Base-by-base conservation (phyloP, 495 filamentous ascomycete genomes). In the Rusavskia elegans region DNA sequence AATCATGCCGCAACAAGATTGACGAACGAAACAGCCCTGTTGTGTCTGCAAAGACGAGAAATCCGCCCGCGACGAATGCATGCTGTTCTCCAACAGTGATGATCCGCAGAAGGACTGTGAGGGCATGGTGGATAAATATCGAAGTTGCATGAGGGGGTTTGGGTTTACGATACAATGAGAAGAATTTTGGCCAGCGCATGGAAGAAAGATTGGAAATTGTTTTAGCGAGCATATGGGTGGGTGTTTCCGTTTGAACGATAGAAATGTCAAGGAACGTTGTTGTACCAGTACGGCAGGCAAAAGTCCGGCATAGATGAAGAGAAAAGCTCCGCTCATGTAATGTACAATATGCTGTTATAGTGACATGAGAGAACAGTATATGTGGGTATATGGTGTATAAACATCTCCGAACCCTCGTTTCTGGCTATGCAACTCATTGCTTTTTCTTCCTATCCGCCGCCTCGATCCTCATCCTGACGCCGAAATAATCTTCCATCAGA, bases 1-100 rank as follows among this genome's bases (percentile, higher is more conserved):
- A 13, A 39, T 3, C 37, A 14, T 13, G 17, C 37, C 13, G 13
- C 13, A 17, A 39, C 2, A 10, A 10, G 41, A 21, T 3, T 14
- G 20, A 17, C 16, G 5, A 17, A 11, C 10, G 23, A 23, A 48
- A 9, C 13, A 95, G 88, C 89, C 89, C 35, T 95, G 89, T 78
- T 95, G 90, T 66, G 92, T 98, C 20, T 98, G 92, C 79, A 95
- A 90, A 62, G 77, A 87, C 44, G 92, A 98, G 67, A 98, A 98
- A 66, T 75, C 85, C 53, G 69, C 73, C 54, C 87, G 92, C 54
- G 92, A 98, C 67, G 92, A 98, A 70, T 98, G 92, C 74, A 96
- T 98, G 90, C 84, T 98, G 17, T 95, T 97, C 69, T 89, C 84
- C 52, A 87, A 78, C 55, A 71, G 79, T 55, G 76, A 79, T 53